Evolutionary conservation across 1,139 yeast species (phyloP), one percentile per base, ranked within the genome.

Genomic region (Eremothecium cymbalariae): DNA sequence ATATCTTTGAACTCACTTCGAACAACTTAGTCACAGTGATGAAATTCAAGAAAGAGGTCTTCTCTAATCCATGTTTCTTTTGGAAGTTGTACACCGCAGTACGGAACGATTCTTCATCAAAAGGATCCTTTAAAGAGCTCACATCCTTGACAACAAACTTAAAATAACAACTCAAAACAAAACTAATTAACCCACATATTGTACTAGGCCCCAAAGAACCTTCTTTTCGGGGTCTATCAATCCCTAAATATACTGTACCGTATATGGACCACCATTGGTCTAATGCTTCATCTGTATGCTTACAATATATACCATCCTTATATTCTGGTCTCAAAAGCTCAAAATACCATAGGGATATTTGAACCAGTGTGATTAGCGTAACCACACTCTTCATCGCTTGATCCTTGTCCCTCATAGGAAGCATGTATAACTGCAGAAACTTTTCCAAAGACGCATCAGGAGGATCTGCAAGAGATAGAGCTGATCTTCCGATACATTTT

Each of bases 221-320:
- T 44, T 72, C 71, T 35, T 51, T 53, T 39, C 62, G 65, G 11
- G 65, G 49, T 38, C 61, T 46, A 4, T 46, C 49, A n/a, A 47
- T 39, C 61, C 64, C 60, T 54, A 71, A 56, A 48, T 77, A 79
- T 8, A 72, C 69, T 20, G 71, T 63, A 0, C 95, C 95, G 44
- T 81, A 72, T 30, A 74, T 57, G 29, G 67, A 68, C 96, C 97
- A 88, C 97, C 97, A 90, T 36, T 68, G 67, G 4, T 60, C 51
- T 14, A 85, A 70, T 0, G 94, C 94, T 24, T 63, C 69, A 42
- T 78, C 79, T 0, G 97, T 88, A 40, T 72, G 70, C 39, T 74
- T 72, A 55, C 97, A 90, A 4, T 85, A 61, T 14, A 88, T 61
- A 0, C 97, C 97, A 58, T 88, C 96, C 40, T 85, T 84, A 45